phyloP scores from a whole-genome alignment of 2,329 filamentous ascomycete species.

The Colletotrichum nymphaeae region DNA sequence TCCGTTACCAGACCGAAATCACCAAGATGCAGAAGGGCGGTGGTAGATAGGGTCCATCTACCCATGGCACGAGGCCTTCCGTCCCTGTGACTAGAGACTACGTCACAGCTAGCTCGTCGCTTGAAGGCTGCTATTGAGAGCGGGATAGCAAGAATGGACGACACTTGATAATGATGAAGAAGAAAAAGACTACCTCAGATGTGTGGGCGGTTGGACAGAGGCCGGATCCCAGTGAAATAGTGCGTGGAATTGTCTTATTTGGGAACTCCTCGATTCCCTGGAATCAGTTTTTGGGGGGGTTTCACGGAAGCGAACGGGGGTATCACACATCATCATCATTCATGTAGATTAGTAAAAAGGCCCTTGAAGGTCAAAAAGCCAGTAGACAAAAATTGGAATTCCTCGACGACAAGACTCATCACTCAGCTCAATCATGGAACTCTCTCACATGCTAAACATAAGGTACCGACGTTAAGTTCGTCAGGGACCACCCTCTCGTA shows the following conservation, averaged over 20 bases:
- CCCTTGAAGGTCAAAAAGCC: not conserved
- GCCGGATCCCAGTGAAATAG: not conserved
- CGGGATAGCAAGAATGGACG: not conserved
- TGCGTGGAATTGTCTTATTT: constrained; percentile 1
- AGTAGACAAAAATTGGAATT: constrained; percentile 4
- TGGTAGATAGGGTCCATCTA: constrained; percentile 27
- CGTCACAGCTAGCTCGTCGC: not conserved
- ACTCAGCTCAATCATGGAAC: not conserved
- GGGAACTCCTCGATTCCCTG: not conserved
- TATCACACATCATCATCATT: constrained; percentile 5
- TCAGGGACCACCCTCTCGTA: no score
- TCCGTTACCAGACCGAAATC: constrained; percentile 76
- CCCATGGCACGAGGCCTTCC: not conserved
- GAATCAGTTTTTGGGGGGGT: not conserved
- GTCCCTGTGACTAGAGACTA: not conserved
- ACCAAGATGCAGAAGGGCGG: constrained; percentile 63
- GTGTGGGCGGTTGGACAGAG: not conserved
- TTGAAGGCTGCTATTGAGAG: not conserved
- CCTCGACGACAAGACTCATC: not conserved
- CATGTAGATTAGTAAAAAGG: constrained; percentile 14
- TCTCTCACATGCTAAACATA: not conserved
- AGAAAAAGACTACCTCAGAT: not conserved
- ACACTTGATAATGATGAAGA: not conserved
- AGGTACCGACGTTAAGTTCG: no score
- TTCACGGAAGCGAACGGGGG: not conserved